Conservation (phyloP, 768 basidiomycete species). For the Suillus cothurnatus region DNA sequence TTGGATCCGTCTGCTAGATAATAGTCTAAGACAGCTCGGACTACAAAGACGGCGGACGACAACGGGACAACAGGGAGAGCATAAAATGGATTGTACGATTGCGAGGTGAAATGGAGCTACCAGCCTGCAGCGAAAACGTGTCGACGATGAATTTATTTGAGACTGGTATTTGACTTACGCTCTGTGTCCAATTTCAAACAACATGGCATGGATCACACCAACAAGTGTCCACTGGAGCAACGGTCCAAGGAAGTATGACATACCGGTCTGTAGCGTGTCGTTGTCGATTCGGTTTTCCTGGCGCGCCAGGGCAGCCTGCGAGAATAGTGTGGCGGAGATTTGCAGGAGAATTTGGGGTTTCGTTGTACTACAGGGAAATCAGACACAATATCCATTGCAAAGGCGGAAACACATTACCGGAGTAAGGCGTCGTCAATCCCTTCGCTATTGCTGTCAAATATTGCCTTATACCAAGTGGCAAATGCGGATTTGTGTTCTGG, state of each 20-base stretch:
- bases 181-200: conserved; percentile 58
- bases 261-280: conserved; percentile 70
- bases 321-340: conserved; percentile 67
- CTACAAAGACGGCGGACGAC: conserved; percentile 69
- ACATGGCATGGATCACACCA: conserved; percentile 65
- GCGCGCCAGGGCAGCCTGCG: conserved; percentile 56
- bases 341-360: conserved; percentile 67
- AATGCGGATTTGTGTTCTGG: conserved; percentile 48
- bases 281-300: conserved; percentile 59
- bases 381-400: neutral
- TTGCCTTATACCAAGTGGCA: conserved; percentile 69
- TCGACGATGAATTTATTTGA: neutral
- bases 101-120: conserved; percentile 55
- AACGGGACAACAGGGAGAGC: conserved; percentile 64
- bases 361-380: conserved; percentile 55
- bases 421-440: conserved; percentile 83
- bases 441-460: conserved; percentile 77
- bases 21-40: conserved; percentile 49
- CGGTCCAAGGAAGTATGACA: conserved; percentile 74
- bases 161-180: conserved; percentile 42
- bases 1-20: conserved; percentile 42
- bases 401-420: conserved; percentile 41
- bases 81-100: conserved; percentile 65
- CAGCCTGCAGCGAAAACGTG: conserved; percentile 39
- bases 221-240: conserved; percentile 81